Evolutionary conservation across 225 moss, liverwort and hornwort genomes (phyloP), one percentile per base, ranked within the genome.

Genomic region (Bryoerythrophyllum caledonicum): DNA sequence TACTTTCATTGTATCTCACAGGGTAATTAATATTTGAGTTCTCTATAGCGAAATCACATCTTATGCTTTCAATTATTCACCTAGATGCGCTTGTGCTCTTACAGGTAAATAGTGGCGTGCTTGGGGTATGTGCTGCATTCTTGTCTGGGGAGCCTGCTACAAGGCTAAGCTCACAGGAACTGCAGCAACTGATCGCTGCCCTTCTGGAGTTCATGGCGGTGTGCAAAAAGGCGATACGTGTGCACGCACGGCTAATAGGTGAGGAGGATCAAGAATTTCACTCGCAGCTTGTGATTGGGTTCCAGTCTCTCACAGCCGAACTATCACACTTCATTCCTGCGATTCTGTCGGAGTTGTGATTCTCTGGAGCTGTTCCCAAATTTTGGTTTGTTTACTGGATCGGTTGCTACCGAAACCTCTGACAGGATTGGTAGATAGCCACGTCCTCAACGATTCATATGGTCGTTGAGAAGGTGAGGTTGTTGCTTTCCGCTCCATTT

Each of bases 251-350:
- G 32, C 71, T 99, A 35, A 99, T 99, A 75, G 95, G 93, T 74
- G 99, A 99, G 77, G 99, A 99, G 74, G 99, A 99, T 81, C 99
- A 95, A 82, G 99, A 99, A 56, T 99, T 99, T 76, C 99, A 99
- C 75, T 95, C 99, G 77, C 95, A 99, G 77, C 86, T 99, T 78
- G 99, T 95, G 80, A 93, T 91, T 84, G 99, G 99, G 64, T 99
- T 99, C 68, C 99, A 99, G 71, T 99, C 99, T 62, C 99, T 99
- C 67, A 99, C 95, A 55, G 93, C 91, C 53, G 99, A 99, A 83
- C 90, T 99, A 57, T 99, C 99, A 40, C 99, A 99, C 78, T 99
- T 93, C 67, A 99, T 99, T 73, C 99, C 99, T 40, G 93, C 99
- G 67, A 99, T 99, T 74, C 81, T 99, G 71, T 99, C 99, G 30